Conservation (phyloP, 2,329 filamentous ascomycete species). For the Sporothrix pallida region DNA sequence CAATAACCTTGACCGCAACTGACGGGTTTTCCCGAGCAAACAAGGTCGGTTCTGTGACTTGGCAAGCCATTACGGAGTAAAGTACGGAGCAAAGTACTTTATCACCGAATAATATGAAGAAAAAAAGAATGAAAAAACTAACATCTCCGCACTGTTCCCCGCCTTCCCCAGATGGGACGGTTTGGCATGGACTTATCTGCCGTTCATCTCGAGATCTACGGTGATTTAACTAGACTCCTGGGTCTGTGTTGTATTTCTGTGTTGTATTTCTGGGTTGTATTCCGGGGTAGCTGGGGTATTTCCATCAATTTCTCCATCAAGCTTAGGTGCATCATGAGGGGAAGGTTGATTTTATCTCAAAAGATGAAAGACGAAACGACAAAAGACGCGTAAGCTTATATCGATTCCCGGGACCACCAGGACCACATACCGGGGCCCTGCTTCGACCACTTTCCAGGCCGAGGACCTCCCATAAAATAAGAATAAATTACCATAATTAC, state of each 20-base stretch:
- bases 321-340: background rate
- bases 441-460: background rate
- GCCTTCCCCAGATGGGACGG: background rate
- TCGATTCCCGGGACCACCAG: too few relatives aligned
- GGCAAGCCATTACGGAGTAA: background rate
- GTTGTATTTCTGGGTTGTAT: background rate
- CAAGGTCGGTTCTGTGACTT: background rate
- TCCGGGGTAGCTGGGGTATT: constrained; percentile 2
- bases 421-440: too few relatives aligned
- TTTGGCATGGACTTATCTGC: background rate
- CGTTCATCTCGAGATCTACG: background rate
- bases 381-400: constrained; percentile 1
- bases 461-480: too few relatives aligned
- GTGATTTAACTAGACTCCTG: background rate
- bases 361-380: too few relatives aligned
- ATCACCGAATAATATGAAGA: background rate
- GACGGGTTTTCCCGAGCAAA: background rate
- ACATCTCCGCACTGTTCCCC: background rate
- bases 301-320: background rate
- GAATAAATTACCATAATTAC: constrained; percentile 33
- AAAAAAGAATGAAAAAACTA: background rate
- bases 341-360: background rate
- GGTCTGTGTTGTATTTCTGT: background rate
- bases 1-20: background rate
- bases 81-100: background rate